phyloP scores from a whole-genome alignment of 2,329 filamentous ascomycete species.

The Metarhizium sp. region DNA sequence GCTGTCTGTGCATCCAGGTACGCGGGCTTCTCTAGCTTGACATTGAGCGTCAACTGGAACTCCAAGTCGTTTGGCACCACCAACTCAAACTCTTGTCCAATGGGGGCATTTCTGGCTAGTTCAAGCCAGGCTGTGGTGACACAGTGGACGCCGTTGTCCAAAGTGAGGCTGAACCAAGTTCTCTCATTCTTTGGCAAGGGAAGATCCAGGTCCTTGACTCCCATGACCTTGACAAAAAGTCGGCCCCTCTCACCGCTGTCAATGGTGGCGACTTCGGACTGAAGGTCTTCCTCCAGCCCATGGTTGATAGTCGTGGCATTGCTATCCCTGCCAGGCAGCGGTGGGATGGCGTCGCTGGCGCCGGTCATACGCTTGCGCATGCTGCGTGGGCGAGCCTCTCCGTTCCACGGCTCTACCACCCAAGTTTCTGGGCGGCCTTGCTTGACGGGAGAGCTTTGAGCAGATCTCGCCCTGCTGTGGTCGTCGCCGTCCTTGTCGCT shows the following conservation, averaged over 20 bases:
- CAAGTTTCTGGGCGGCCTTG: constrained; percentile 80
- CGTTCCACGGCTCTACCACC: constrained; percentile 96
- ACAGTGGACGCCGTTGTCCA: constrained; percentile 97
- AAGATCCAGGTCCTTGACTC: constrained; percentile 89
- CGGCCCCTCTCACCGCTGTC: constrained; percentile 82
- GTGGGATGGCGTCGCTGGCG: constrained; percentile 58
- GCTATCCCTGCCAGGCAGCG: constrained; percentile 80
- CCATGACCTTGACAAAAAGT: constrained; percentile 97
- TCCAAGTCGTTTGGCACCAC: constrained; percentile 97
- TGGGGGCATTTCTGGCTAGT: constrained; percentile 81
- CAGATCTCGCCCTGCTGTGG: constrained; percentile 46
- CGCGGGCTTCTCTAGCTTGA: constrained; percentile 79
- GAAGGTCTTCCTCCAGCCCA: constrained; percentile 59
- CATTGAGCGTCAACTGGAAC: constrained; percentile 94
- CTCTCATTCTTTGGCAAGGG: constrained; percentile 85
- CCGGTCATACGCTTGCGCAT: constrained; percentile 40
- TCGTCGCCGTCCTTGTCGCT: constrained; percentile 62
- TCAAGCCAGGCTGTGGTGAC: constrained; percentile 96
- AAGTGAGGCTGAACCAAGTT: constrained; percentile 87
- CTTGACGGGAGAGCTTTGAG: constrained; percentile 61
- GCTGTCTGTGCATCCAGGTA: constrained; percentile 46
- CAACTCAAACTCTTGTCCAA: constrained; percentile 96
- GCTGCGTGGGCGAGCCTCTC: constrained; percentile 59
- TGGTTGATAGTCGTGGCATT: constrained; percentile 58
- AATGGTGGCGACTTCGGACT: constrained; percentile 48